Conservation (phyloP, 805 yeast species). For the Tetrapisispora phaffii region DNA sequence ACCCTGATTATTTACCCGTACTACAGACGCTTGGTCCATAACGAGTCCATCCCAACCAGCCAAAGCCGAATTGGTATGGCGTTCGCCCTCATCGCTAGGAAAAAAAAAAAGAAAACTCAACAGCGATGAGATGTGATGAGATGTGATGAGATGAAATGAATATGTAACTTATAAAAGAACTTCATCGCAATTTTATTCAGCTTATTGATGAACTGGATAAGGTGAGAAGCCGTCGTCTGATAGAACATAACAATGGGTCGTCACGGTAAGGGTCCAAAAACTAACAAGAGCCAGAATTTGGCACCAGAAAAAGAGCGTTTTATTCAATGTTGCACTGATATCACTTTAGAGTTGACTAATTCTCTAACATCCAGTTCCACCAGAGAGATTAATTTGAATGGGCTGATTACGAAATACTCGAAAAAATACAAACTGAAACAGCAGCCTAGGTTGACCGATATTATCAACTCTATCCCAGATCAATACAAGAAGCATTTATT, state of each 20-base stretch:
- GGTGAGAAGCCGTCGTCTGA: not conserved
- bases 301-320: slow-evolving; percentile 92
- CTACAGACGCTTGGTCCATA: no score
- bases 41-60: no score
- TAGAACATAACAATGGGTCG: slow-evolving; percentile 23
- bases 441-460: slow-evolving; percentile 92
- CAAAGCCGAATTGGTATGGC: no score
- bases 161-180: not conserved
- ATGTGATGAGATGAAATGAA: not conserved
- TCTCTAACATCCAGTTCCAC: slow-evolving; percentile 50
- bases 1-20: no score
- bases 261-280: slow-evolving; percentile 31
- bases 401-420: slow-evolving; percentile 72
- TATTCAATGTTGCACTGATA: slow-evolving; percentile 85
- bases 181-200: no score
- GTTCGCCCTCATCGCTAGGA: no score
- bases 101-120: not conserved
- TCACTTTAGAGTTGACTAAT: slow-evolving; percentile 73
- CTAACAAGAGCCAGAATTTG: slow-evolving; percentile 45
- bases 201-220: no score
- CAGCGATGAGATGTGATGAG: not conserved
- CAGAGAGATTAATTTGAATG: slow-evolving; percentile 66
- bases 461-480: slow-evolving; percentile 90
- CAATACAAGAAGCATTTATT: slow-evolving; percentile 84
- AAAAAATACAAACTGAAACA: slow-evolving; percentile 84